Evolutionary conservation across 108 stramenopile genomes (phyloP), one percentile per base, ranked within the genome.

Genomic region (Skeletonema menzelii): DNA sequence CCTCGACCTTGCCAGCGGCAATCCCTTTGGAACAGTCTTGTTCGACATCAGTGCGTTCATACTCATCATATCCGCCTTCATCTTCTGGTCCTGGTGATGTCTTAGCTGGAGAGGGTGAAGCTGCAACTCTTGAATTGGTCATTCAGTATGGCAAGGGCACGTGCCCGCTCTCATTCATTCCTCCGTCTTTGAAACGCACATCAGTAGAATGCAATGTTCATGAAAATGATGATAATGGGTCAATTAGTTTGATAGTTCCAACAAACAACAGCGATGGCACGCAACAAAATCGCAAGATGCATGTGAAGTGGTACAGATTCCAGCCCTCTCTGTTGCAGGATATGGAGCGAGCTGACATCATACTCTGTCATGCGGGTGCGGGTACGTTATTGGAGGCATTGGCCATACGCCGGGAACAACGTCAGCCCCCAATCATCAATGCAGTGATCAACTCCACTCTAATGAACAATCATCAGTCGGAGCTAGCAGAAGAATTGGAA

Each of bases 401-500:
- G 80, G 17, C 69, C 20, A 63, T 67, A 34, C 15, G 14, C 28
- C 35, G 19, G 8, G 65, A 4, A 19, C 57, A 38, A 19, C 58
- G 22, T 28, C 72, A 68, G 27, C 84, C 82, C 63, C 67, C 68
- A 5, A 71, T 90, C 40, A 82, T 96, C 12, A 73, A 74, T 60
- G 97, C 95, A 5, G 94, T 96, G 1, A 95, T 97, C 56, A 98
- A 98, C 73, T 77, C 83, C 1, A 57, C 37, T 13, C 85, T 98
- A 24, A 98, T 98, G 97, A 82, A 97, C 86, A 96, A 97, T 86
- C 97, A 98, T 72, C 97, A 98, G 70, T 75, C 83, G 32, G 97
- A 98, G 74, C 76, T 98, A 14, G 97, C 97, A 3, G 70, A 70
- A 26, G 96, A 95, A 12, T 85, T 98, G 82, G 88, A 85, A 31